Percentiles rank a stretch among this genome's conserved stretches.
Evolutionary conservation across 345 rosid genomes (phyloP).

Genomic region (Acer yangbiense): DNA sequence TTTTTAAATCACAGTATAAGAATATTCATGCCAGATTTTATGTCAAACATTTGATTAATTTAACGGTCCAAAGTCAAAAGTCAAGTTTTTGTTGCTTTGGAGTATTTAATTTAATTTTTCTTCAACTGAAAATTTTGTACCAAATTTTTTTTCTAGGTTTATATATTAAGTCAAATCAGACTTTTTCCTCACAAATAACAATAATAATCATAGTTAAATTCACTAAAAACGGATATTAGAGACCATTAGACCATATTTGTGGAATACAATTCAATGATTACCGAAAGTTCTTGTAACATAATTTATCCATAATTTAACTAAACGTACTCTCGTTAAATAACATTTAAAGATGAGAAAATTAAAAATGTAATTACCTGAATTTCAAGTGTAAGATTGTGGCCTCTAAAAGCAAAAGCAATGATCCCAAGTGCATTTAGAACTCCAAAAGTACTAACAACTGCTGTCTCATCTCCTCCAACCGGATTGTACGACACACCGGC

Average conservation of each 20-base stretch:
- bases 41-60: neutral
- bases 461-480: neutral
- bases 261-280: too few relatives aligned
- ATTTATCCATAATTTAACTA: too few relatives aligned
- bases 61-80: neutral
- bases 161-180: too few relatives aligned
- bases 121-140: neutral
- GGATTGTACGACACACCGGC: conserved; percentile 48
- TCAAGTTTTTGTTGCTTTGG: neutral
- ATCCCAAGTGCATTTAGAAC: conserved; percentile 62
- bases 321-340: too few relatives aligned
- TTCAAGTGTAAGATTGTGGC: conserved; percentile 73
- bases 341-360: too few relatives aligned
- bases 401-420: conserved; percentile 68
- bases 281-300: too few relatives aligned
- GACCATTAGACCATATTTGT: too few relatives aligned
- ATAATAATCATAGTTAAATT: too few relatives aligned
- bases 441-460: conserved; percentile 33
- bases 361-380: conserved; percentile 53
- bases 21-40: neutral
- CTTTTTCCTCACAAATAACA: too few relatives aligned
- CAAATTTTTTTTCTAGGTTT: neutral
- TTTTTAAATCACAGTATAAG: neutral
- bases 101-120: neutral
- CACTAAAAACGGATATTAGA: too few relatives aligned